Evolutionary conservation across 331 rosid species (phyloP).

Genomic region (Pyracantha coccinea): DNA sequence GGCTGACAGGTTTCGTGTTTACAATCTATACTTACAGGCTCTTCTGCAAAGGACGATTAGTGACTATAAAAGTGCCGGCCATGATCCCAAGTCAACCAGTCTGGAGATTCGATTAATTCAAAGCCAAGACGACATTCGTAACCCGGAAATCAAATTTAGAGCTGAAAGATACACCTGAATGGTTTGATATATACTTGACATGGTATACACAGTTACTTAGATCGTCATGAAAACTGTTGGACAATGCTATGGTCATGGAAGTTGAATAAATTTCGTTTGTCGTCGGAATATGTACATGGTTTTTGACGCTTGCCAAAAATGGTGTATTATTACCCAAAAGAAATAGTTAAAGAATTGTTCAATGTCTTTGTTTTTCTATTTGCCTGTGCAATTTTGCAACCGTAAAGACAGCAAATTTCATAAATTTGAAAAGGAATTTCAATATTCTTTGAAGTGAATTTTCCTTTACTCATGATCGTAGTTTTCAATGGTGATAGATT

Average conservation of each 20-base stretch:
- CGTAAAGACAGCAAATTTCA: too few relatives aligned
- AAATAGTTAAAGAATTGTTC: background rate
- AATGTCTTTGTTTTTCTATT: too few relatives aligned
- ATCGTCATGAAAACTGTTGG: too few relatives aligned
- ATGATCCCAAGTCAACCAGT: constrained; percentile 67
- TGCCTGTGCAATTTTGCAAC: too few relatives aligned
- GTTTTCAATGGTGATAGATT: background rate
- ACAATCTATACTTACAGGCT: constrained; percentile 43
- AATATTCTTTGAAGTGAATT: too few relatives aligned
- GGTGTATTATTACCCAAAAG: background rate
- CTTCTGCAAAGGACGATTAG: constrained; percentile 61
- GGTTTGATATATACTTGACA: background rate
- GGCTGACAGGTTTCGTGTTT: background rate
- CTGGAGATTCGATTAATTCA: constrained; percentile 91
- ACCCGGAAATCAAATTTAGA: constrained; percentile 48
- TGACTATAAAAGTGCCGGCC: constrained; percentile 46
- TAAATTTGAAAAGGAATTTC: background rate
- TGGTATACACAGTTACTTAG: background rate
- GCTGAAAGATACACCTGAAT: constrained; percentile 44
- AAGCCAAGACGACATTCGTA: constrained; percentile 67
- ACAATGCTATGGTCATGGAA: background rate
- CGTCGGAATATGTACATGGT: background rate
- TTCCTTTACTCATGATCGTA: background rate
- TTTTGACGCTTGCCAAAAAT: background rate
- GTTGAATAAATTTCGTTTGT: background rate